Evolutionary conservation across 2,329 filamentous ascomycete species (phyloP).

Genomic region (Fonsecaea monophora): DNA sequence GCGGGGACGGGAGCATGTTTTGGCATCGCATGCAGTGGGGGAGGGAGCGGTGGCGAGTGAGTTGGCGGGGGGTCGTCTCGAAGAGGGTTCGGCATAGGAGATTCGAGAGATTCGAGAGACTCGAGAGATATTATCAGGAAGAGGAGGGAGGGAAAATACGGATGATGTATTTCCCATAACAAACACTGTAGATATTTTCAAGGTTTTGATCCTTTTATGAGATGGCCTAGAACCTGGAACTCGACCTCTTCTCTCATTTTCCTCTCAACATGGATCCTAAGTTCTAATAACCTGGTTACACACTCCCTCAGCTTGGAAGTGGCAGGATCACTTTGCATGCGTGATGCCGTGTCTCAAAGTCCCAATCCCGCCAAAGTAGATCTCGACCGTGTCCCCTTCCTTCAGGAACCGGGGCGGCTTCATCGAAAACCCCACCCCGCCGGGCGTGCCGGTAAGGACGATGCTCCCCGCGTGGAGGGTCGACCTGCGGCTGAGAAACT

Average conservation of each 20-base stretch:
- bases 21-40: background rate
- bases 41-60: background rate
- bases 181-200: no score
- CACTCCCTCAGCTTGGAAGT: no score
- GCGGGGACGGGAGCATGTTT: conserved; percentile 1
- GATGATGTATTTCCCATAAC: no score
- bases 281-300: no score
- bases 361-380: conserved; percentile 7
- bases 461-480: conserved; percentile 10
- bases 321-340: background rate
- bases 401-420: conserved; percentile 7
- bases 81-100: no score
- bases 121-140: no score
- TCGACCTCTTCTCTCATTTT: no score
- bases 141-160: no score
- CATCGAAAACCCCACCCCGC: conserved; percentile 9
- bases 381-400: conserved; percentile 10
- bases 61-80: background rate
- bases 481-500: conserved; percentile 4
- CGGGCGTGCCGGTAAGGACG: conserved; percentile 8
- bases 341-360: conserved; percentile 12
- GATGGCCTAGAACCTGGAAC: no score
- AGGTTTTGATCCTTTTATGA: no score
- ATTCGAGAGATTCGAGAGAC: no score
- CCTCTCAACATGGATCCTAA: no score